A percentile compares a stretch with the other conserved stretches of the same genome.
phyloP scores from a whole-genome alignment of 768 basidiomycete species.

The Lactifluus piperatus region DNA sequence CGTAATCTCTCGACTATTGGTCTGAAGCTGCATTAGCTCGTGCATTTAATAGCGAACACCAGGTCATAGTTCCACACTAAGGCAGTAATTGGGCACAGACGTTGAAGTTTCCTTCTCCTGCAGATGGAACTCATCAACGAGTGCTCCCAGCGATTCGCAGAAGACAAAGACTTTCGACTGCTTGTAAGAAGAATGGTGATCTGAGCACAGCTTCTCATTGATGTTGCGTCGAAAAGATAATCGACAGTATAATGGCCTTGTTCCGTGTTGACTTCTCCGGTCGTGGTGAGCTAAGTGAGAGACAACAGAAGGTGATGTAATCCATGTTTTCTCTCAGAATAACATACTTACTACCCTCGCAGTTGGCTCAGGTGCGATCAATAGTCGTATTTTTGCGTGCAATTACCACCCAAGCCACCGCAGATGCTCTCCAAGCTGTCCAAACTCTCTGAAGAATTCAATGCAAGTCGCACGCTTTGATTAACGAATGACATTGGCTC shows the following conservation, averaged over 20 bases:
- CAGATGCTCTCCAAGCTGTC: constrained; percentile 89
- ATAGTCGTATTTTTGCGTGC: background rate
- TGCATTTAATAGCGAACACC: constrained; percentile 89
- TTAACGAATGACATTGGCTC: background rate
- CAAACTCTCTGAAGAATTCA: constrained; percentile 88
- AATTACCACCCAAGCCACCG: background rate
- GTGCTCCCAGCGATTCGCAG: constrained; percentile 79
- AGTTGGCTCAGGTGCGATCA: constrained; percentile 71
- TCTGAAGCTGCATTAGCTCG: constrained; percentile 44
- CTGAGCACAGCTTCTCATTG: background rate
- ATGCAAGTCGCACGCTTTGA: constrained; percentile 37
- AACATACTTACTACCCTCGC: constrained; percentile 16
- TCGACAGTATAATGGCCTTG: constrained; percentile 96
- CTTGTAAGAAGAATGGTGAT: constrained; percentile 34
- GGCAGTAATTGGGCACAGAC: constrained; percentile 2
- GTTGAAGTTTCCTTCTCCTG: background rate
- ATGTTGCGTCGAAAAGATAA: constrained; percentile 45
- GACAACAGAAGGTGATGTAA: constrained; percentile 71
- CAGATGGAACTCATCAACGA: constrained; percentile 91
- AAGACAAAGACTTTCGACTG: constrained; percentile 77
- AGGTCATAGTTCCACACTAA: constrained; percentile 36
- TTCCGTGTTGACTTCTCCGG: constrained; percentile 93
- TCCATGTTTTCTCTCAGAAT: background rate
- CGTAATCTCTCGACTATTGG: background rate
- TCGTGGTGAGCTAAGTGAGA: constrained; percentile 86